Conservation (phyloP, 1,284 basidiomycete genomes). For the Thelephora terrestris region DNA sequence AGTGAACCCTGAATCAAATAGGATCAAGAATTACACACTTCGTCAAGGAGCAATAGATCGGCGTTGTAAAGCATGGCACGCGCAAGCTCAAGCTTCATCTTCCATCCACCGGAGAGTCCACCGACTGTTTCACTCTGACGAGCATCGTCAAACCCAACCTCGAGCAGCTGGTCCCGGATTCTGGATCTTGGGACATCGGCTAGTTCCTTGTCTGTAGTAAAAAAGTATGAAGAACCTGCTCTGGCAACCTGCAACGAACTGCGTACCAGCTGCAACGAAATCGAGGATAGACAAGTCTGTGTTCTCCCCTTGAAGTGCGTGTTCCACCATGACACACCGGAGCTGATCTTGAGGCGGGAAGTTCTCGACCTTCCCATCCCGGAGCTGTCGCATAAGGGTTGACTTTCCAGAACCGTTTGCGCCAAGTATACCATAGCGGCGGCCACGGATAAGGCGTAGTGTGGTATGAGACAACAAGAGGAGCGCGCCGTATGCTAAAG, state of each 20-base stretch:
- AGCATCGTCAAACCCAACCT: slow-evolving; percentile 87
- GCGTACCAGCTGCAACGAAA: slow-evolving; percentile 75
- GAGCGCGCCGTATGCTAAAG: slow-evolving; percentile 93
- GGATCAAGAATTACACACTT: slow-evolving; percentile 33
- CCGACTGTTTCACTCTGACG: slow-evolving; percentile 83
- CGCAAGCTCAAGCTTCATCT: slow-evolving; percentile 94
- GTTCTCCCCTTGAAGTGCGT: slow-evolving; percentile 91
- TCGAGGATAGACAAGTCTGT: slow-evolving; percentile 73
- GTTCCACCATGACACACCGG: slow-evolving; percentile 92
- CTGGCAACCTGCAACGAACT: not conserved
- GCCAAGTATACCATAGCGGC: slow-evolving; percentile 92
- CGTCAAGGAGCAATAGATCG: slow-evolving; percentile 85
- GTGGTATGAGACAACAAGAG: slow-evolving; percentile 93
- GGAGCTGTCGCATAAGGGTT: slow-evolving; percentile 92
- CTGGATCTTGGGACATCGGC: slow-evolving; percentile 48
- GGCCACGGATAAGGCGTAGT: slow-evolving; percentile 84
- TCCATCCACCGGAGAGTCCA: slow-evolving; percentile 96
- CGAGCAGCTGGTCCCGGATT: slow-evolving; percentile 69
- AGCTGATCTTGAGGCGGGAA: slow-evolving; percentile 87
- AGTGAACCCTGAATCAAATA: slow-evolving; percentile 5
- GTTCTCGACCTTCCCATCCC: slow-evolving; percentile 92
- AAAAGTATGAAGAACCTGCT: not conserved
- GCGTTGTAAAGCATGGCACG: slow-evolving; percentile 97
- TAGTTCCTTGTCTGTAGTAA: slow-evolving; percentile 46
- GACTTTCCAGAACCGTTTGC: slow-evolving; percentile 96